Percentiles rank a stretch among this genome's conserved stretches.
phyloP scores from a whole-genome alignment of 352 stramenopile genomes.

The Phytopythium boreale region DNA sequence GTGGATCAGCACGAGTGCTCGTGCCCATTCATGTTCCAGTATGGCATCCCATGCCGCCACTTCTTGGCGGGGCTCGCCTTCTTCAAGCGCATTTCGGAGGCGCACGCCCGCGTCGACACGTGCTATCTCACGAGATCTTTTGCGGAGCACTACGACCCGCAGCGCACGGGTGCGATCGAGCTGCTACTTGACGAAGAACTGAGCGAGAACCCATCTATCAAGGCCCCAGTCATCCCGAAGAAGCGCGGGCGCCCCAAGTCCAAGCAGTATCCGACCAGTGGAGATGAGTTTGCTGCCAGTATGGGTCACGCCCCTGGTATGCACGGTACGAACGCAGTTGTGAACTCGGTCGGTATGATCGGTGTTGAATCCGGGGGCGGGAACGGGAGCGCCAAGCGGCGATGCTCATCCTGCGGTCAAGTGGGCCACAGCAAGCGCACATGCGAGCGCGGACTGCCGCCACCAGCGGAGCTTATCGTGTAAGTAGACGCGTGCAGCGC shows the following conservation, averaged over 20 bases:
- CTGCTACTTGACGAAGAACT: conserved; percentile 29
- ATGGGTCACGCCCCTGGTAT: conserved; percentile 9
- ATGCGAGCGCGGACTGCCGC: conserved; percentile 11
- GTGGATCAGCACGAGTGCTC: conserved; percentile 24
- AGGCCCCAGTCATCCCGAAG: conserved; percentile 20
- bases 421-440: conserved; percentile 28
- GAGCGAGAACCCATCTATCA: conserved; percentile 22
- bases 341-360: conserved; percentile 2
- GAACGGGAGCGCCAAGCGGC: conserved; percentile 12
- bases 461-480: conserved; percentile 1
- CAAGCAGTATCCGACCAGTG: conserved; percentile 13
- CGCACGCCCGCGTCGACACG: conserved; percentile 12
- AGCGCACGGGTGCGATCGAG: conserved; percentile 23
- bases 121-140: conserved; percentile 26
- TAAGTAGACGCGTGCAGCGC: neutral
- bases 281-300: conserved; percentile 10
- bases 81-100: conserved; percentile 23
- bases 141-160: conserved; percentile 22
- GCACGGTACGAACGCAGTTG: conserved; percentile 8
- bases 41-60: conserved; percentile 29
- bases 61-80: conserved; percentile 25
- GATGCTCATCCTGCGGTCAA: conserved; percentile 22
- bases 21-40: conserved; percentile 33
- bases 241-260: conserved; percentile 33
- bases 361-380: neutral